Evolutionary conservation across 345 rosid genomes (phyloP).

Genomic region (Erysimum cheiranthoides): DNA sequence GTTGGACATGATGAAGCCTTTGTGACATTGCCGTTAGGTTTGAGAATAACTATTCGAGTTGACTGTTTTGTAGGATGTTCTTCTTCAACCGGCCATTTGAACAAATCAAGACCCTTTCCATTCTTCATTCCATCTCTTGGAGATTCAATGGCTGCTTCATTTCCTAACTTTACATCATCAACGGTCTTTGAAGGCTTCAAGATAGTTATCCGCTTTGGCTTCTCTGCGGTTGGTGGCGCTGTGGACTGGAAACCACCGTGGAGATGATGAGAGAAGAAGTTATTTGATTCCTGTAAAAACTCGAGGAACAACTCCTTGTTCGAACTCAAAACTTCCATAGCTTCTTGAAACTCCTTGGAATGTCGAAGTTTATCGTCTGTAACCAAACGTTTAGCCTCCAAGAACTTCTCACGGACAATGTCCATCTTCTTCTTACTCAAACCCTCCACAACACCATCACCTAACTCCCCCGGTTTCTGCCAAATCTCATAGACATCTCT

Average conservation of each 20-base stretch:
- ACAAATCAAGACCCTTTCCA: conserved; percentile 45
- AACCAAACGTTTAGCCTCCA: conserved; percentile 85
- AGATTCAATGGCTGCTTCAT: conserved; percentile 48
- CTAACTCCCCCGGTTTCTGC: conserved; percentile 44
- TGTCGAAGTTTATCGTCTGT: conserved; percentile 83
- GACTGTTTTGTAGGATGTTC: conserved; percentile 60
- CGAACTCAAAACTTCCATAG: conserved; percentile 78
- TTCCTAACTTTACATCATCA: conserved; percentile 53
- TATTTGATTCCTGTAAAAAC: conserved; percentile 82
- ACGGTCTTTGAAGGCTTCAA: conserved; percentile 75
- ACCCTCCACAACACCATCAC: conserved; percentile 32
- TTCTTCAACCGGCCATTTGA: conserved; percentile 50
- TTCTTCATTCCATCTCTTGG: conserved; percentile 46
- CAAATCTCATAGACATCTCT: conserved; percentile 65
- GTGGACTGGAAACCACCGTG: conserved; percentile 57
- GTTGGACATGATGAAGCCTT: conserved; percentile 61
- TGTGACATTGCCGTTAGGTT: conserved; percentile 62
- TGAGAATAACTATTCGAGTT: conserved; percentile 84
- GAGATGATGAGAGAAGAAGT: conserved; percentile 62
- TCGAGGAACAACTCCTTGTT: conserved; percentile 79
- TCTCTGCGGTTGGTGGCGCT: conserved; percentile 56
- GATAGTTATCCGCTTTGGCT: conserved; percentile 75
- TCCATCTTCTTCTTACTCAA: conserved; percentile 71
- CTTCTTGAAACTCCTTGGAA: conserved; percentile 85
- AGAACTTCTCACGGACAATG: conserved; percentile 82